Base-by-base conservation (phyloP, 176 grass and related monocot genomes). In the Hsuehochloa calcarea region DNA sequence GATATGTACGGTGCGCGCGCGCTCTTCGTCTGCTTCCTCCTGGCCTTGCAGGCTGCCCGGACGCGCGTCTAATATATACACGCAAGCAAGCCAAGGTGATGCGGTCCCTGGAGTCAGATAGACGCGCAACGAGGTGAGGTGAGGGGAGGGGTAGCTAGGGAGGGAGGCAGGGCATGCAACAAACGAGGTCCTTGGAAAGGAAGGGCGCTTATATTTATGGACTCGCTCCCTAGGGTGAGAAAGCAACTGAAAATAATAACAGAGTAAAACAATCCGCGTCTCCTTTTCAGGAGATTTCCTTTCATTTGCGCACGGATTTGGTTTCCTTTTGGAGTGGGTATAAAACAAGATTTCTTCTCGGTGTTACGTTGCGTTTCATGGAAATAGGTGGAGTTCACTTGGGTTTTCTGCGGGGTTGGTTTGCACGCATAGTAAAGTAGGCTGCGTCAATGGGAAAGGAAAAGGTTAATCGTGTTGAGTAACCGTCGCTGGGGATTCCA, bases 181-280 rank as follows among this genome's bases (percentile, higher is more conserved):
- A 70, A 62, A 52, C 59, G 47, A 75, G 25, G 60, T 40, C 7
- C 40, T 70, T 1, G 37, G 51, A 61, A n/a, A 65, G 63, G 41
- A 54, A 74, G 67, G 35, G 29, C 31, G 15, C 52, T 79, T 83
- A 87, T 87, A 90, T 87, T 83, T 87, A 90, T 84, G 87, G 73
- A 45, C 41, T 25, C 17, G 38, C 49, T 51, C 14, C 55, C 10
- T 37, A 2, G 63, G 72, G 23, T 66, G 82, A 80, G 82, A 67
- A 69, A 70, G 43, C 34, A 77, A 65, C 74, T 1, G 22, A 38
- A 65, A 27, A 84, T 13, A 69, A 43, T 41, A 34, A 34, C 16
- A 49, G 29, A 9, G 8, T 46, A 9, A 15, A 49, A 69, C 69
- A 61, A 83, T 51, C 65, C 80, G n/a, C n/a, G 5, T 60, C 29